Evolutionary conservation across 108 stramenopile species (phyloP), one percentile per base, ranked within the genome.

Genomic region (Nitzschia putrida): DNA sequence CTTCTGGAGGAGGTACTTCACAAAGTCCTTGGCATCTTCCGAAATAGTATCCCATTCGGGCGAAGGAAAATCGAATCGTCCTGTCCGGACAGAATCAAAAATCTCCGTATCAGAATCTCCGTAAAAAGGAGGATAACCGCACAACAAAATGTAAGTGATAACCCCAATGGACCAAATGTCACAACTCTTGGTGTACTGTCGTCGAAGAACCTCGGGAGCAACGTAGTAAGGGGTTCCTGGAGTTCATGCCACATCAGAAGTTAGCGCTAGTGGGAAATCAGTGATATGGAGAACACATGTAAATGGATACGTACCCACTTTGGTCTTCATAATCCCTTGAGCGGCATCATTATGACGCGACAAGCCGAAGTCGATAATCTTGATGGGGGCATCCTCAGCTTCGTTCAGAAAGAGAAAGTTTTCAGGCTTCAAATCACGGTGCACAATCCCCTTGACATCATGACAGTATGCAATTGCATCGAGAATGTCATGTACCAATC

Each of bases 291-390:
- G 47, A 49, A 16, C 3, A 18, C 2, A 18, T 2, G 3, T 5
- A 3, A 18, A 49, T 49, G 14, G 6, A 13, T 16, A 61, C 61
- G n/a, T 66, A 51, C 73, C 96, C 23, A 92, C 93, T 64, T 90
- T 93, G 16, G 96, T 97, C 65, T 95, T 94, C 95, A 98, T 91
- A 45, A 91, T 82, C 22, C 84, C 84, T 39, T 83, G 67, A 47
- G 80, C 80, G 44, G 84, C 68, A 53, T 85, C 82, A 61, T 97
- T 91, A 67, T 98, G 94, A 45, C 95, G 91, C 11, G 89, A 88
- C 56, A 99, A 83, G 43, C 99, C 99, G 73, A 99, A 99, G 45
- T 99, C 99, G 72, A 98, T 97, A 71, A 99, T 96, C 73, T 97
- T 97, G 45, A 99, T 85, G 38, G 82, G 83, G 4, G 95, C 69